Evolutionary conservation across 805 yeast genomes (phyloP).

Genomic region (Candida qinlingensis): DNA sequence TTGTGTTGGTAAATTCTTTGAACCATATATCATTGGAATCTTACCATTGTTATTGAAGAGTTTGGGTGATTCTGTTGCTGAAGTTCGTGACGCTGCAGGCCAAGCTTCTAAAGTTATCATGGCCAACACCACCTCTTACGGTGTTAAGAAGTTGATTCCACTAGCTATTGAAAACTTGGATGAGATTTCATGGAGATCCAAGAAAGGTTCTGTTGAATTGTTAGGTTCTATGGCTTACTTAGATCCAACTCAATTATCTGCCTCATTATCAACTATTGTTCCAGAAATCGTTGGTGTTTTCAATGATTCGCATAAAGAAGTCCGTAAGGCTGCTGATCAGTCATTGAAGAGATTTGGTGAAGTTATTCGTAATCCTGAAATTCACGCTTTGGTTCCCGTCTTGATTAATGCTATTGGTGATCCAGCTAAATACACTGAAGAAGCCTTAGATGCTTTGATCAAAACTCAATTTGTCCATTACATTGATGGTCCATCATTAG

Average conservation of each 20-base stretch:
- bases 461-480: constrained; percentile 94
- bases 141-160: constrained; percentile 88
- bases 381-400: constrained; percentile 83
- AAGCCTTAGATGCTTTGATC: constrained; percentile 78
- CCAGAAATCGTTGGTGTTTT: constrained; percentile 95
- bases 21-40: constrained; percentile 89
- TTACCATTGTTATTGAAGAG: constrained; percentile 75
- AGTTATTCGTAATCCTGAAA: constrained; percentile 95
- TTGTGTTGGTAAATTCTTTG: constrained; percentile 71
- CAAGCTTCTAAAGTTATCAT: constrained; percentile 82
- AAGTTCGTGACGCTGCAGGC: constrained; percentile 86
- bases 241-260: constrained; percentile 89
- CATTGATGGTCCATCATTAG: constrained; percentile 96
- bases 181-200: constrained; percentile 91
- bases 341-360: constrained; percentile 91
- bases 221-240: constrained; percentile 97
- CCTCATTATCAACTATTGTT: constrained; percentile 82
- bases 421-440: constrained; percentile 86
- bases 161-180: constrained; percentile 81
- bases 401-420: constrained; percentile 92
- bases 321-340: constrained; percentile 88
- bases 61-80: constrained; percentile 79
- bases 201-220: constrained; percentile 93
- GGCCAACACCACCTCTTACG: constrained; percentile 88
- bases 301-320: constrained; percentile 95